Evolutionary conservation across 2,329 filamentous ascomycete genomes (phyloP).

Genomic region (Onygena corvina): DNA sequence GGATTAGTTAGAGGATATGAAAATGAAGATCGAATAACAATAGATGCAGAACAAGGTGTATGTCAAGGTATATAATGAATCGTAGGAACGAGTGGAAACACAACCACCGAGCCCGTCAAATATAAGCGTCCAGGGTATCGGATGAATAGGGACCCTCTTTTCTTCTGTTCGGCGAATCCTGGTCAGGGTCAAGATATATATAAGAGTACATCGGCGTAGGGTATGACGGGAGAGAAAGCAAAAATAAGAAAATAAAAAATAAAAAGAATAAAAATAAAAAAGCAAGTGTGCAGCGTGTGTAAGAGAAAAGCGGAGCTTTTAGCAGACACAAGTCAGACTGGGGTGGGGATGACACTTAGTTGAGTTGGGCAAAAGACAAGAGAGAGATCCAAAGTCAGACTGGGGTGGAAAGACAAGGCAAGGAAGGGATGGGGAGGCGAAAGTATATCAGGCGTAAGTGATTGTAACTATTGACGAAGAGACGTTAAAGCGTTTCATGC

Average conservation of each 20-base stretch:
- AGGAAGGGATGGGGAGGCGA: slow-evolving; percentile 6
- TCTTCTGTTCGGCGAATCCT: slow-evolving; percentile 1
- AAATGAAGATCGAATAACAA: slow-evolving; percentile 5
- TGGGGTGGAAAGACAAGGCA: slow-evolving; percentile 9
- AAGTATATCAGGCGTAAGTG: slow-evolving; percentile 6
- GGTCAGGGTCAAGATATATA: slow-evolving; percentile 8
- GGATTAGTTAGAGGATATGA: slow-evolving; percentile 1
- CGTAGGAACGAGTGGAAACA: not conserved
- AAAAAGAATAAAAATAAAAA: slow-evolving; percentile 5
- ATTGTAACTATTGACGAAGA: not conserved
- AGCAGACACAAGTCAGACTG: slow-evolving; percentile 4
- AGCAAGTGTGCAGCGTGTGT: not conserved
- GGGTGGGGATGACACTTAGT: slow-evolving; percentile 2
- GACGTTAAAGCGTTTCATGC: slow-evolving; percentile 5
- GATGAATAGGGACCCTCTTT: slow-evolving; percentile 8
- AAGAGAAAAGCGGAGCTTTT: slow-evolving; percentile 5
- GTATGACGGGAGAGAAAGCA: slow-evolving; percentile 7
- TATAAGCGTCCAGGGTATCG: slow-evolving; percentile 7
- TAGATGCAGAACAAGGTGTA: slow-evolving; percentile 6
- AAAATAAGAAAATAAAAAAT: slow-evolving; percentile 5
- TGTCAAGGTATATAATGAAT: not conserved
- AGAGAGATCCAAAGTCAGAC: slow-evolving; percentile 4
- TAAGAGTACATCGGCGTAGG: not conserved
- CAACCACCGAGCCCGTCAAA: not conserved
- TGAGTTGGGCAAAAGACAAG: slow-evolving; percentile 5